A percentile compares a stretch with the other conserved stretches of the same genome.
These are phyloP conservation scores for Heterobasidion annosum DNA, from an alignment of 1,284 basidiomycete species.

Conservation along the genomic window DNA sequence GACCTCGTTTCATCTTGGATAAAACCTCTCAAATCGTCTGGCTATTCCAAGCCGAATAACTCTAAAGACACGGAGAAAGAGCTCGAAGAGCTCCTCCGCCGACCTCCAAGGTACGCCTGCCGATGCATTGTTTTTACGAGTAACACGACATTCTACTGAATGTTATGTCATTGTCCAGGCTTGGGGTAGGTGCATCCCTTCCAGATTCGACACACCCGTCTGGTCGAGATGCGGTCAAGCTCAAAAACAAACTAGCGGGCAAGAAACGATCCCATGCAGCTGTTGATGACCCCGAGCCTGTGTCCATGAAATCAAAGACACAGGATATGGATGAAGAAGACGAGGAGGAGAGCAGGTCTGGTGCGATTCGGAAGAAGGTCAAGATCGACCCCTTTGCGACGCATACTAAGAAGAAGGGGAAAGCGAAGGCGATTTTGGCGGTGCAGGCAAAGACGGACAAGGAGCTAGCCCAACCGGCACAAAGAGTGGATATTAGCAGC, in stretches of 20 bases:
- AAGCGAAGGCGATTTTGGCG: neutral
- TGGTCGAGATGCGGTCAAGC: constrained; percentile 36
- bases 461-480: no score
- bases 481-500: no score
- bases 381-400: constrained; percentile 45
- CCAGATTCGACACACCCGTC: constrained; percentile 33
- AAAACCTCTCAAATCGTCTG: constrained; percentile 22
- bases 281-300: constrained; percentile 21
- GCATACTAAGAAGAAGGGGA: constrained; percentile 17
- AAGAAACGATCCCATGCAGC: constrained; percentile 36
- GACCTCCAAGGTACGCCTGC: constrained; percentile 51
- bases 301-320: constrained; percentile 5
- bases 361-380: constrained; percentile 46
- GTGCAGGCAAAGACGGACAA: neutral
- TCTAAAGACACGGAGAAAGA: constrained; percentile 38
- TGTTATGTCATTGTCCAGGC: constrained; percentile 23
- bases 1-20: constrained; percentile 64
- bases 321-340: constrained; percentile 19
- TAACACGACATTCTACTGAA: neutral
- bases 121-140: neutral
- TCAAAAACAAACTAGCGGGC: constrained; percentile 46
- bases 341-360: constrained; percentile 48
- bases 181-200: constrained; percentile 61
- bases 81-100: constrained; percentile 54
- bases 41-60: constrained; percentile 11